Percentiles rank a stretch among this genome's conserved stretches.
These are phyloP conservation scores for Colletotrichum lini DNA, from an alignment of 2,329 filamentous ascomycete genomes.

Conservation along the genomic window DNA sequence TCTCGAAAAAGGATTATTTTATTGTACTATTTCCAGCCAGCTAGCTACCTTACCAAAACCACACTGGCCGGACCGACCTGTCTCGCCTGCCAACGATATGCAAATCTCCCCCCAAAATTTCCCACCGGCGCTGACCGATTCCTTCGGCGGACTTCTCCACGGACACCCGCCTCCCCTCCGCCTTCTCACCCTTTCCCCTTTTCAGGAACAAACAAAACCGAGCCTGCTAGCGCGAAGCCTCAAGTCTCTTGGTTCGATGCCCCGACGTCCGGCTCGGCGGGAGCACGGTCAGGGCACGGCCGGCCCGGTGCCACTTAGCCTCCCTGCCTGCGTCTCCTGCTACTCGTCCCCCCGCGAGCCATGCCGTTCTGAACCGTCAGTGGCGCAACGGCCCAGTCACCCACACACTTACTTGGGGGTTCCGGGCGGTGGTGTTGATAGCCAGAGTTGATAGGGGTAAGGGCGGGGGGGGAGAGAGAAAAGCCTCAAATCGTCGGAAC, in stretches of 20 bases:
- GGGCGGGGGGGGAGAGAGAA: not conserved
- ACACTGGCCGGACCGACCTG: not conserved
- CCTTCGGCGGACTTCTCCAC: constrained; percentile 39
- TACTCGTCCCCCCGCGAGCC: constrained; percentile 23
- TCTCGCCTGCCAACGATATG: not conserved
- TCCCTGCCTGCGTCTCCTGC: constrained; percentile 39
- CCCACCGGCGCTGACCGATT: not conserved
- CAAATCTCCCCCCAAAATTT: not conserved
- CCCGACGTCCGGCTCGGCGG: constrained; percentile 38
- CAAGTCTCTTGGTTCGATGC: constrained; percentile 25
- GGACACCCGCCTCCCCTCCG: constrained; percentile 20
- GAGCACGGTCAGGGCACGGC: constrained; percentile 42
- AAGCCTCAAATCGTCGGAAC: constrained; percentile 23
- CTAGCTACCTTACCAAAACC: not conserved
- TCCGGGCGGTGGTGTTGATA: not conserved
- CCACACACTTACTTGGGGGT: constrained; percentile 7
- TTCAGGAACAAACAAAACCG: not conserved
- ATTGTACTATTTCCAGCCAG: not conserved
- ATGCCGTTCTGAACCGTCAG: constrained; percentile 21
- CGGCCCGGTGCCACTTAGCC: constrained; percentile 38
- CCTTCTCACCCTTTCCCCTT: not conserved
- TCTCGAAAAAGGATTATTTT: not conserved
- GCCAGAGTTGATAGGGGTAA: not conserved
- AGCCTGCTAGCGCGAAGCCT: constrained; percentile 19
- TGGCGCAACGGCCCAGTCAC: constrained; percentile 18